Evolutionary conservation across 2,329 filamentous ascomycete species (phyloP).

Genomic region (Cladorrhinum sp.): DNA sequence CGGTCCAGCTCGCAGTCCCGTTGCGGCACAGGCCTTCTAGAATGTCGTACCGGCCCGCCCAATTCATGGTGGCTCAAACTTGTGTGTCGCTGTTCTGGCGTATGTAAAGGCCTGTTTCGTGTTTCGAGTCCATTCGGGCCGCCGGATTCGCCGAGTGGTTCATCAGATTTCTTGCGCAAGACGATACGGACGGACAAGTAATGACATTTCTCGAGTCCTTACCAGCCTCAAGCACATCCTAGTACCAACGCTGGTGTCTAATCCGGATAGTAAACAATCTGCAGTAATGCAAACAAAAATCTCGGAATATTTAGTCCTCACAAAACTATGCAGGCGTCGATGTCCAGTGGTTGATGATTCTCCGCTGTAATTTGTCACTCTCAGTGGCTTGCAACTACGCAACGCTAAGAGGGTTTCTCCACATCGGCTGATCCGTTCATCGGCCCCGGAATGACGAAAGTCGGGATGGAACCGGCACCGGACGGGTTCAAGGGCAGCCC

Average conservation of each 20-base stretch:
- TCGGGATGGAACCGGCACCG: background rate
- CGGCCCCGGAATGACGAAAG: background rate
- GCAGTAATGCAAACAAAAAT: no score
- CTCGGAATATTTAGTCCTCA: no score
- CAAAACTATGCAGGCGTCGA: no score
- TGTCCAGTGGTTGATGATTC: no score
- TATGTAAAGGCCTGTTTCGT: background rate
- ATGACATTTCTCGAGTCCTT: no score
- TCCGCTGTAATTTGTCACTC: no score
- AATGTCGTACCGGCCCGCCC: background rate
- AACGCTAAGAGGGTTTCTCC: no score
- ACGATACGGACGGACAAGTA: background rate
- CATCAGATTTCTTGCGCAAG: background rate
- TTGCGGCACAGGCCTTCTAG: constrained; percentile 9
- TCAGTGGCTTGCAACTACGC: no score
- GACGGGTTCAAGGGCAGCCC: background rate
- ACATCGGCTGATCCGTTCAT: background rate
- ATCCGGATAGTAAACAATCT: no score
- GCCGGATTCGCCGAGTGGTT: background rate
- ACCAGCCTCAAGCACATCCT: no score
- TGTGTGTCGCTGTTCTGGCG: background rate
- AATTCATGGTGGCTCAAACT: background rate
- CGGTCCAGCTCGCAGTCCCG: background rate
- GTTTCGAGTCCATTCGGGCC: background rate
- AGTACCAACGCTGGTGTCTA: no score